Evolutionary conservation across 2,329 filamentous ascomycete genomes (phyloP), one percentile per base, ranked within the genome.

Genomic region (Ramichloridium luteum): DNA sequence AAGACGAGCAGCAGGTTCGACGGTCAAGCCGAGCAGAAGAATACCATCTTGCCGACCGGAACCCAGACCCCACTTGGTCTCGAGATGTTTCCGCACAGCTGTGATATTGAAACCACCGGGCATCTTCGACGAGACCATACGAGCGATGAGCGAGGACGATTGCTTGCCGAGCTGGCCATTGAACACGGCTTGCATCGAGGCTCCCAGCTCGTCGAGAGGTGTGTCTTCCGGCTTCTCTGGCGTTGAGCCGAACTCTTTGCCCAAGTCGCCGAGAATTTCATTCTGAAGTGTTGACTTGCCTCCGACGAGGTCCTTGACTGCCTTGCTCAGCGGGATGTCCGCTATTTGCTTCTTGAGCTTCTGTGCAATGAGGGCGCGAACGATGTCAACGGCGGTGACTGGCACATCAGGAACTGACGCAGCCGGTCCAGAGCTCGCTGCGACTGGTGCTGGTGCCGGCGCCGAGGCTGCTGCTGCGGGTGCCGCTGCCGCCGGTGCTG

Each of bases 41-140:
- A 82, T 82, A 48, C 86, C 85, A 55, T 98, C 90, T 56, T 98
- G 90, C 51, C 90, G 73, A 16, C 90, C 90, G 14, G 78, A 55
- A 3, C 70, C 83, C 36, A 98, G 66, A 34, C 90, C 90, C 85
- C 88, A 98, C 58, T 84, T 74, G 11, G 81, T 84, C 64, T 94
- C 88, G 27, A 98, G 65, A 54, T 98, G 92, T 63, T 98, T 98
- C 51, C 90, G 75, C 28, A 92, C 83, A 9, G 84, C 72, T 52
- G 88, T 96, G 58, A 96, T 96, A 59, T 96, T 98, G 74, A 98
- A 98, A 40, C 90, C 90, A 65, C 88, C 90, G 28, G 90, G 90
- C 90, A 98, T 98, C 65, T 98, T 98, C 16, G 90, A 94, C 2
- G 90, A 96, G 26, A 98, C 90, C 56, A 98, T 68, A 47, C 90